Base-by-base conservation (phyloP, 2,329 filamentous ascomycete species). In the Colletotrichum cereale region DNA sequence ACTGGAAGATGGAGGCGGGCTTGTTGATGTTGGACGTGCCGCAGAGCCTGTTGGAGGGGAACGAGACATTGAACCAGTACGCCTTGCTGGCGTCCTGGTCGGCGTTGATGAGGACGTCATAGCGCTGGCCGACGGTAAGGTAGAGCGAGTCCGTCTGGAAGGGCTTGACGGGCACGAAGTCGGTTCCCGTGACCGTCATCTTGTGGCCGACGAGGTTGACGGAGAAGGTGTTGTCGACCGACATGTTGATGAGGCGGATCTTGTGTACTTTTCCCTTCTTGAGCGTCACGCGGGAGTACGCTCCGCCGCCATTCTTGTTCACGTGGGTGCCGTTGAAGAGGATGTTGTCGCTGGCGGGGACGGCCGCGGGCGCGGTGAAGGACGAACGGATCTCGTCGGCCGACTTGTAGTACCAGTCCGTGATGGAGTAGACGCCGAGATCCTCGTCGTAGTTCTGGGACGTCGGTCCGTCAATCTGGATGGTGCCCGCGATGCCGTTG, bases 151-250 rank as follows among this genome's bases (percentile, higher is more conserved):
- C 82, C 0, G 90, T 90, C 4, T 86, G 83, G 77, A 92, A 93
- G 0, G 91, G 90, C 73, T 88, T 77, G 48, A 92, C 81, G 1
- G 87, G 84, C 2, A 92, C 88, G 64, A 91, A 90, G 77, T 93
- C 91, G 75, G 88, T 88, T n/a, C 89, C 85, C 65, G 92, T 89
- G 66, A 93, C 88, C 0, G 85, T 91, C 80, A 93, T 82, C 34
- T 81, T 87, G 79, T 93, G 90, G 2, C 84, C 85, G 81, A 83
- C 88, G 77, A 87, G 91, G 76, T 82, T 90, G 75, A 91, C 89
- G 52, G 84, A 80, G 77, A 87, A 82, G 70, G 86, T 79, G 47
- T 82, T 84, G 76, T 89, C 82, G 67, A 85, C 80, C 48, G 88
- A 83, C 0, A 85, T 79, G 78, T 92, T 92, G 77, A 91, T 85